phyloP scores from a whole-genome alignment of 805 yeast species.

The Blastobotrys attinorum region DNA sequence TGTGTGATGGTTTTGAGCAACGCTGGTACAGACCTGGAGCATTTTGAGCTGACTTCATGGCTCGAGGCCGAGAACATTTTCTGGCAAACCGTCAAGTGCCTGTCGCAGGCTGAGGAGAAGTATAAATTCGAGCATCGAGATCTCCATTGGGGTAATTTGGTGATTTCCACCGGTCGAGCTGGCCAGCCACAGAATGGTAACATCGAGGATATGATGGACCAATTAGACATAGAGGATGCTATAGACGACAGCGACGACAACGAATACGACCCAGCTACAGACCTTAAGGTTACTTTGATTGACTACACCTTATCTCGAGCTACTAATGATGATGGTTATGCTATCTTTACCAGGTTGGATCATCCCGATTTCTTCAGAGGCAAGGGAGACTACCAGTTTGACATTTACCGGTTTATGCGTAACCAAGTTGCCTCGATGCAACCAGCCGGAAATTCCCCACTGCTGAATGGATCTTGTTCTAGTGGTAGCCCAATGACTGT shows the following conservation, averaged over 20 bases:
- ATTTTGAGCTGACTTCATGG: slow-evolving; percentile 33
- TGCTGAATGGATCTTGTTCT: neutral
- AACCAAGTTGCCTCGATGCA: slow-evolving; percentile 14
- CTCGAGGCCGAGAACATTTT: slow-evolving; percentile 39
- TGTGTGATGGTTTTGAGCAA: slow-evolving; percentile 29
- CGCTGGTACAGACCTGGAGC: slow-evolving; percentile 38
- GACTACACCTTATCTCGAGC: slow-evolving; percentile 54
- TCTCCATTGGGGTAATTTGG: slow-evolving; percentile 57
- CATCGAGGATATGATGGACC: slow-evolving; percentile 6
- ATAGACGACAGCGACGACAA: slow-evolving; percentile 11
- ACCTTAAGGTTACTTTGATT: slow-evolving; percentile 41
- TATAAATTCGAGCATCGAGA: slow-evolving; percentile 64
- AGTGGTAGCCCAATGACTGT: no score
- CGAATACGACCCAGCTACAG: slow-evolving; percentile 11
- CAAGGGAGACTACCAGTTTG: slow-evolving; percentile 53
- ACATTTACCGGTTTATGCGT: slow-evolving; percentile 53
- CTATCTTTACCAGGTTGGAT: slow-evolving; percentile 49
- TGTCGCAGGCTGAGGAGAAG: slow-evolving; percentile 45
- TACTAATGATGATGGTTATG: slow-evolving; percentile 18
- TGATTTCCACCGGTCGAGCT: slow-evolving; percentile 27
- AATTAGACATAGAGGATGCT: slow-evolving; percentile 8
- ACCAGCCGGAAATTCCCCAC: slow-evolving; percentile 1
- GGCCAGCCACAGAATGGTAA: slow-evolving; percentile 2
- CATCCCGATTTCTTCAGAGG: slow-evolving; percentile 57
- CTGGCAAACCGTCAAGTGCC: slow-evolving; percentile 42